These are phyloP conservation scores for Knufia fluminis DNA, from an alignment of 2,329 filamentous ascomycete genomes.

Conservation along the genomic window DNA sequence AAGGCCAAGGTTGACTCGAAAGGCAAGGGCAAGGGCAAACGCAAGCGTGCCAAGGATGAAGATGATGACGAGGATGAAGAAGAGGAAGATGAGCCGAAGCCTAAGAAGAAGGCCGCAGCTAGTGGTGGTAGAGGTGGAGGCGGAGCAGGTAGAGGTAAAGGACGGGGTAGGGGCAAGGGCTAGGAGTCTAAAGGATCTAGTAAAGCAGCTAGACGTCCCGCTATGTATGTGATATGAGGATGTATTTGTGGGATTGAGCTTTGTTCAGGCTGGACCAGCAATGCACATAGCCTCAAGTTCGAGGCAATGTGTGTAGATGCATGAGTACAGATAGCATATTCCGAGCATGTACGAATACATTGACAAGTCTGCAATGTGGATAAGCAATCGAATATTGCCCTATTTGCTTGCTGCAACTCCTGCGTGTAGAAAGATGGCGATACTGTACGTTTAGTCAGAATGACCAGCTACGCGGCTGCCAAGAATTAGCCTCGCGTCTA, in stretches of 20 bases:
- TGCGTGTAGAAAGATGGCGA: too few species aligned
- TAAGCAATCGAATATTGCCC: too few species aligned
- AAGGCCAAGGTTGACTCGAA: constrained; percentile 36
- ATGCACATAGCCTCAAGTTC: too few species aligned
- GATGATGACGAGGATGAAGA: constrained; percentile 25
- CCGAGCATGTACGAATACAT: too few species aligned
- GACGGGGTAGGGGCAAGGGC: not conserved
- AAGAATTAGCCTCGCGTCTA: too few species aligned
- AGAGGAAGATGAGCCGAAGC: constrained; percentile 10
- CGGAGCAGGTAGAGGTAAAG: not conserved
- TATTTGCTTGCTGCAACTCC: too few species aligned
- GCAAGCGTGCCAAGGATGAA: constrained; percentile 28
- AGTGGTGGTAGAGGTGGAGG: constrained; percentile 6
- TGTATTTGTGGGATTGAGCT: not conserved
- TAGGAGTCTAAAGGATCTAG: not conserved
- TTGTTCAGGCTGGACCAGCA: too few species aligned
- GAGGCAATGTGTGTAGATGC: too few species aligned
- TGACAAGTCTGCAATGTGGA: too few species aligned
- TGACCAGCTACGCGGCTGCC: too few species aligned
- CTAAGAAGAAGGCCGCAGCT: constrained; percentile 6
- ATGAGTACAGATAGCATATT: too few species aligned
- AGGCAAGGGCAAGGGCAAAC: constrained; percentile 32
- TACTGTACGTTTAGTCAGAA: too few species aligned
- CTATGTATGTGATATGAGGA: not conserved
- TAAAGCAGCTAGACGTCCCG: not conserved